Evolutionary conservation across 1,284 basidiomycete species (phyloP), one percentile per base, ranked within the genome.

Genomic region (Malassezia brasiliensis): DNA sequence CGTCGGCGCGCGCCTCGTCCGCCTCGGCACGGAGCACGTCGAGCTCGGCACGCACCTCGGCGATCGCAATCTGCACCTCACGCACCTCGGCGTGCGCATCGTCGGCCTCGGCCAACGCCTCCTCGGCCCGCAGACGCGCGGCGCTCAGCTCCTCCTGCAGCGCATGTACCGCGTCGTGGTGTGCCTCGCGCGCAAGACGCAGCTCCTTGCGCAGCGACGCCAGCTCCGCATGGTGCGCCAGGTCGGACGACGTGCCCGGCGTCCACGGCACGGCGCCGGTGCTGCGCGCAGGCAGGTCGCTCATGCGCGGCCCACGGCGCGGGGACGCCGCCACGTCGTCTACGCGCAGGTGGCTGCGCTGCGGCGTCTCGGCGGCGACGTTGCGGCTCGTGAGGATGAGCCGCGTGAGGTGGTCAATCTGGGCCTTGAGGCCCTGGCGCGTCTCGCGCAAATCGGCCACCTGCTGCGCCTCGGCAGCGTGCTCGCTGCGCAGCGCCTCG

Each of bases 331-430:
- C 50, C 55, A 56, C 7, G 58, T 61, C 31, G 51, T 52, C 17
- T 51, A 55, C 9, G 15, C 20, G 40, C 20, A 22, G 40, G 34
- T 19, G 8, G 15, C 11, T 7, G 17, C 37, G 37, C 12, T 38
- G 20, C 25, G 50, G 45, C 5, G 41, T 41, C 11, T 62, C 58
- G 4, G 59, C 51, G 3, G 65, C 65, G 0, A 71, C 64, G 34
- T 53, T 62, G 35, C 66, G 60, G 47, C 63, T 64, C 11, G 70
- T 70, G 31, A 74, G 53, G 35, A 72, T 70, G 37, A 74, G 64
- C 2, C 62, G 52, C 4, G 69, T 72, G 2, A 74, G 61, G 34
- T 70, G 71, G 38, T 69, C 64, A 45, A 73, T 67, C 53, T 73
- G 69, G 10, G 38, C 47, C n/a, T 58, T 59, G 30, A 73, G 63